Base-by-base conservation (phyloP, 352 stramenopile species). In the Phytophthora lateralis region DNA sequence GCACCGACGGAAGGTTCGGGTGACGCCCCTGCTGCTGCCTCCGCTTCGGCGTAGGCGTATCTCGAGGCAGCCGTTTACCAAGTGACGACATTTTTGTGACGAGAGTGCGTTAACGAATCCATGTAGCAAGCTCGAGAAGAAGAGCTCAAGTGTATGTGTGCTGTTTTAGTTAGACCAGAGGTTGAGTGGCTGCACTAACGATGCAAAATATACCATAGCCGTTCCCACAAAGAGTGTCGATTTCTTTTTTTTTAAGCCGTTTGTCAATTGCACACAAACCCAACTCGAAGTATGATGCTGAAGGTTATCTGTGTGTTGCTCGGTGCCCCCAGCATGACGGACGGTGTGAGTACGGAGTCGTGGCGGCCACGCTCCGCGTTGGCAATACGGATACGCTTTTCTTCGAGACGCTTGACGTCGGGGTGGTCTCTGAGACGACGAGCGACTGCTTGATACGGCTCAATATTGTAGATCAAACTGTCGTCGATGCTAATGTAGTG, bases 11-110 rank as follows among this genome's bases (percentile, higher is more conserved):
- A 29, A 50, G 26, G 49, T 12, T 65, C 58, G 21, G 32, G 24
- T 21, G 49, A 48, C 18, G 24, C 41, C 15, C 32, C 41, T 53
- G 17, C 34, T 21, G 18, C 35, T 15, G 32, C 42, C n/a, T 32
- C 29, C n/a, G 17, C 45, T 15, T 39, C 54, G 42, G 54, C 32
- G 17, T 61, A 61, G 38, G 18, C 4, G 6, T 37, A 7, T n/a
- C 1, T 27, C 2, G 4, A 26, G 20, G 14, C 21, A 15, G 6
- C 8, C 10, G 9, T 21, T 26, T 21, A 37, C 17, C 15, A 18
- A 41, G 45, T 49, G 45, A 27, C 17, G 10, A 30, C 37, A 29
- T 63, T 56, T 35, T 57, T 64, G 56, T 64, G 34, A 45, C 34
- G n/a, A 42, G 20, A 55, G 34, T 55, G 27, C 48, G 18, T 55